Percentiles rank a stretch among this genome's conserved stretches.
phyloP scores from a whole-genome alignment of 257 asterid genomes.

The Ehretia macrophylla region DNA sequence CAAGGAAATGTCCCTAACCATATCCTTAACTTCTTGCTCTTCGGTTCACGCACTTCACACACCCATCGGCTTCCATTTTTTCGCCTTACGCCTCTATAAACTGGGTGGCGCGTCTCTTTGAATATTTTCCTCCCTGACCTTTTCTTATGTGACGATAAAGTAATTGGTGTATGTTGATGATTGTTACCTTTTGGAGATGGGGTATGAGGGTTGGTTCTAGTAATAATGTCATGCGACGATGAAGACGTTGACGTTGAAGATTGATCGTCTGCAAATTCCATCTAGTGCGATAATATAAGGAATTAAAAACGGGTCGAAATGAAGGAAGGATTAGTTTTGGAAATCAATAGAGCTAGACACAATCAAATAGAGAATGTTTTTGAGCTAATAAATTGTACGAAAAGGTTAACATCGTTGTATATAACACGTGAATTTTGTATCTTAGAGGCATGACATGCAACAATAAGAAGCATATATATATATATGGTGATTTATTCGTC shows the following conservation, averaged over 20 bases:
- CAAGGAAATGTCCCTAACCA: constrained; percentile 42
- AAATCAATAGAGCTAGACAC: no score
- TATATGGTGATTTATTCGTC: no score
- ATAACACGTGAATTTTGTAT: no score
- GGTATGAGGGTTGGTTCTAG: no score
- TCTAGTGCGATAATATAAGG: constrained; percentile 4
- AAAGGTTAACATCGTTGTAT: no score
- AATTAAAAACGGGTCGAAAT: no score
- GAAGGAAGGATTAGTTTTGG: no score
- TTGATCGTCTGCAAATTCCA: constrained; percentile 15
- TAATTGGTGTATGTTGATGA: neutral
- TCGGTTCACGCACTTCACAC: constrained; percentile 50
- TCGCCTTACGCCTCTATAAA: constrained; percentile 50
- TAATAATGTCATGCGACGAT: no score
- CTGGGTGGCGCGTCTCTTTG: constrained; percentile 63
- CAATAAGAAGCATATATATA: no score
- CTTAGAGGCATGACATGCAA: no score
- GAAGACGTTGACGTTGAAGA: constrained; percentile 9
- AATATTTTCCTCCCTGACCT: constrained; percentile 54
- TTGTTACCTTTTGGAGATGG: neutral
- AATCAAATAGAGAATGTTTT: no score
- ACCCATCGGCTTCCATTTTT: constrained; percentile 54
- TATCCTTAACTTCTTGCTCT: constrained; percentile 27
- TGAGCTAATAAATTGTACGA: no score
- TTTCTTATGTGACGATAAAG: constrained; percentile 25